Evolutionary conservation across 257 asterid species (phyloP).

Genomic region (Jaltomata sinuosa): DNA sequence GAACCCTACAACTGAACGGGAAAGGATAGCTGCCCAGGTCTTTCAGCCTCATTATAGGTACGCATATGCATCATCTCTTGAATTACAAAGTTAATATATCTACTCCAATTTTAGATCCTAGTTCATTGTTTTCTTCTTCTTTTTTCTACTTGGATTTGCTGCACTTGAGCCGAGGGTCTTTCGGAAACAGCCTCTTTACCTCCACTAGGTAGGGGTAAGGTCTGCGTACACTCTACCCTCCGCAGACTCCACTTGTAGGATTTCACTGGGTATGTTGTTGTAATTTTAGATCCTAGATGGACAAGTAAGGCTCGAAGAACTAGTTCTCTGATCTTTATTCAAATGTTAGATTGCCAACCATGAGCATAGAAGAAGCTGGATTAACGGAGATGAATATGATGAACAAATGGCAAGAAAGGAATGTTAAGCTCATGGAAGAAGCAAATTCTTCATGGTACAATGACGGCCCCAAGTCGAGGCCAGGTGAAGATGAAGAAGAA

Average conservation of each 20-base stretch:
- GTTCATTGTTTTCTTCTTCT: too few species aligned
- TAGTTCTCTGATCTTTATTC: neutral
- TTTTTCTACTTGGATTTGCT: too few species aligned
- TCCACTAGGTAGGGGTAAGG: too few species aligned
- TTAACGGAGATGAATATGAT: constrained; percentile 92
- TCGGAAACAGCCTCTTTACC: too few species aligned
- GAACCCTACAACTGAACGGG: constrained; percentile 84
- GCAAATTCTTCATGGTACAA: constrained; percentile 87
- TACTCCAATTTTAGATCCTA: neutral
- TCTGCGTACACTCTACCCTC: too few species aligned
- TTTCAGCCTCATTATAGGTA: constrained; percentile 94
- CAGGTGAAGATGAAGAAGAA: constrained; percentile 47
- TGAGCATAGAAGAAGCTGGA: constrained; percentile 99
- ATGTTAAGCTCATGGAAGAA: constrained; percentile 69
- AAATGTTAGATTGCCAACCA: constrained; percentile 64
- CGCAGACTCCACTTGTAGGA: too few species aligned
- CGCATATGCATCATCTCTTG: constrained; percentile 13
- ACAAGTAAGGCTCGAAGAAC: neutral
- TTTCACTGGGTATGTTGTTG: too few species aligned
- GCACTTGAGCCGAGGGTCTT: too few species aligned
- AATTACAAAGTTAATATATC: neutral
- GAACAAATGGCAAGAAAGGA: constrained; percentile 89
- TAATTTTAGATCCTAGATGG: neutral
- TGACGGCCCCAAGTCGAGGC: constrained; percentile 34
- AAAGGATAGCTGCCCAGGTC: constrained; percentile 86